Evolutionary conservation across 768 basidiomycete species (phyloP), one percentile per base, ranked within the genome.

Genomic region (Steccherinum ochraceum): DNA sequence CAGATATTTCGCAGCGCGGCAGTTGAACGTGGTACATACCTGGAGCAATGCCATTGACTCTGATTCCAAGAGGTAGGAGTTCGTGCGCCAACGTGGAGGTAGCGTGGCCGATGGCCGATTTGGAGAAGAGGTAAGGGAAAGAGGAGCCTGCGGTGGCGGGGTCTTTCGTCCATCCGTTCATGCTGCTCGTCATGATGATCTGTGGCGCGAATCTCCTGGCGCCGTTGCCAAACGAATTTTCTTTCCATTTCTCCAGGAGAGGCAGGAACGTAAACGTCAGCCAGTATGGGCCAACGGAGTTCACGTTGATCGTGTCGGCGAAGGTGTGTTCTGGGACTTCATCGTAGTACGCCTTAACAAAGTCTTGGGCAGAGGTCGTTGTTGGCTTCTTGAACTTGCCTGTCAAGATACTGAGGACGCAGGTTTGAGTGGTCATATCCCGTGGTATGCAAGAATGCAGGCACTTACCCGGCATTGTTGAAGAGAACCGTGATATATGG

Each of bases 201-300:
- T 76, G 74, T 1, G 75, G 74, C 7, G 67, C 72, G 52, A 77
- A 76, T 47, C 64, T 68, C 20, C 58, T 48, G 48, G 61, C 62
- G 5, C 61, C 63, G 18, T 53, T 61, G 23, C 58, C 60, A 42
- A 56, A 61, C 1, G 61, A 56, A 2, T 58, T 57, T 35, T 61
- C 60, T 57, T 73, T 73, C 72, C 75, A 73, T 48, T 71, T 72
- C 55, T 75, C 74, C 4, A 79, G 65, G 0, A 81, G 64, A 4
- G 77, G 78, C 2, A 81, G 65, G 64, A 78, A 77, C n/a, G 78
- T 78, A 55, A 79, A 75, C 0, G 78, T 73, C 18, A 78, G 65
- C 74, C 78, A 81, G 60, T 78, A 78, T 4, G 78, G 73, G 0
- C 71, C 74, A 10, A 72, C 65, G 0, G 72, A 69, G 54, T 75